Evolutionary conservation across 345 rosid species (phyloP).

Genomic region (Citrus inodora): DNA sequence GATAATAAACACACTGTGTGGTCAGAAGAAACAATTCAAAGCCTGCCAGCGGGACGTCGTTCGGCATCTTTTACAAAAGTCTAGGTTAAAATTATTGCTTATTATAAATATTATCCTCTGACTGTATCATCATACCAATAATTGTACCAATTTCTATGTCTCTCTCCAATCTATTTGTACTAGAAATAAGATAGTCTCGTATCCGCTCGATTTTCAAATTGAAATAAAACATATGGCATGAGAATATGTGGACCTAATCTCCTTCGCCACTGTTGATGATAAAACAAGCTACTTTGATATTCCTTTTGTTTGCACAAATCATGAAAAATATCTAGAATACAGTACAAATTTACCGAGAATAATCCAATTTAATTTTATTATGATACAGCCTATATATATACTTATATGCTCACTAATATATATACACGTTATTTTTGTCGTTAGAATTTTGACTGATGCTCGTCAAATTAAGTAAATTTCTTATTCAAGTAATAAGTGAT

Average conservation of each 20-base stretch:
- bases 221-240: neutral
- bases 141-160: neutral
- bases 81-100: neutral
- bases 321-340: too few relatives aligned
- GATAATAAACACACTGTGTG: neutral
- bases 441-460: too few relatives aligned
- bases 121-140: neutral
- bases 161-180: neutral
- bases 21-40: neutral
- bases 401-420: too few relatives aligned
- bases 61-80: neutral
- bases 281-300: too few relatives aligned
- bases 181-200: neutral
- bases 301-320: too few relatives aligned
- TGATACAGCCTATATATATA: too few relatives aligned
- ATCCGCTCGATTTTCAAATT: neutral
- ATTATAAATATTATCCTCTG: neutral
- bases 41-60: neutral
- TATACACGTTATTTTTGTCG: too few relatives aligned
- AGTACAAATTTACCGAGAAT: too few relatives aligned
- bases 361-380: too few relatives aligned
- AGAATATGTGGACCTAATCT: neutral
- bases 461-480: too few relatives aligned
- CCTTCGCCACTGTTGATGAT: neutral
- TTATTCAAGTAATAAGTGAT: too few relatives aligned